Evolutionary conservation across 1,284 basidiomycete species (phyloP).

Genomic region (Meira nashicola): DNA sequence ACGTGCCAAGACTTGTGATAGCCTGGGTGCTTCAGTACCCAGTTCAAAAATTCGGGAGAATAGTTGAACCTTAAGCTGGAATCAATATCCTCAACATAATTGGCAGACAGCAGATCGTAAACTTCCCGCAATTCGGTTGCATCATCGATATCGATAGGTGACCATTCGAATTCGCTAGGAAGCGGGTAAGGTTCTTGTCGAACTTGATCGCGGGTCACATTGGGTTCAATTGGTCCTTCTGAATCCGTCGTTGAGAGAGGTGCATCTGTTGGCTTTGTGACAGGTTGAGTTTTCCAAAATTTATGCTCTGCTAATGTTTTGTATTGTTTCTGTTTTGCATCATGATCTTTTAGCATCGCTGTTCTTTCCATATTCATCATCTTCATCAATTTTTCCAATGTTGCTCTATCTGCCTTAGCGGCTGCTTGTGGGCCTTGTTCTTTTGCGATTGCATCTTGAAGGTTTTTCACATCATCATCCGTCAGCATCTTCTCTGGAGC

Average conservation of each 20-base stretch:
- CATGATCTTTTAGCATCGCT: slow-evolving; percentile 35
- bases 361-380: slow-evolving; percentile 40
- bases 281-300: slow-evolving; percentile 61
- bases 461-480: slow-evolving; percentile 32
- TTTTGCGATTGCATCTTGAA: slow-evolving; percentile 26
- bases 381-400: slow-evolving; percentile 38
- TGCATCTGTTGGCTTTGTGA: slow-evolving; percentile 62
- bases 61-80: slow-evolving; percentile 96
- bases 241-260: slow-evolving; percentile 15
- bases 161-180: slow-evolving; percentile 92
- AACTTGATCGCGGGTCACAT: slow-evolving; percentile 71
- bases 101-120: slow-evolving; percentile 81
- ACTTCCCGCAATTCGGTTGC: slow-evolving; percentile 69
- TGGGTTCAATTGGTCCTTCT: slow-evolving; percentile 85
- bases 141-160: slow-evolving; percentile 73
- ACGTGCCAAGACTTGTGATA: slow-evolving; percentile 87
- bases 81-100: slow-evolving; percentile 96
- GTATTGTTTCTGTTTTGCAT: slow-evolving; percentile 28
- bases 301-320: slow-evolving; percentile 47
- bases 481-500: slow-evolving; percentile 22
- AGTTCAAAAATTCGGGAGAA: slow-evolving; percentile 85
- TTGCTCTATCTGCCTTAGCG: slow-evolving; percentile 27
- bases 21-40: slow-evolving; percentile 91
- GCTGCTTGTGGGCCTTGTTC: slow-evolving; percentile 36
- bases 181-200: slow-evolving; percentile 80